Evolutionary conservation across 768 basidiomycete species (phyloP).

Genomic region (Lentinus tigrinus): DNA sequence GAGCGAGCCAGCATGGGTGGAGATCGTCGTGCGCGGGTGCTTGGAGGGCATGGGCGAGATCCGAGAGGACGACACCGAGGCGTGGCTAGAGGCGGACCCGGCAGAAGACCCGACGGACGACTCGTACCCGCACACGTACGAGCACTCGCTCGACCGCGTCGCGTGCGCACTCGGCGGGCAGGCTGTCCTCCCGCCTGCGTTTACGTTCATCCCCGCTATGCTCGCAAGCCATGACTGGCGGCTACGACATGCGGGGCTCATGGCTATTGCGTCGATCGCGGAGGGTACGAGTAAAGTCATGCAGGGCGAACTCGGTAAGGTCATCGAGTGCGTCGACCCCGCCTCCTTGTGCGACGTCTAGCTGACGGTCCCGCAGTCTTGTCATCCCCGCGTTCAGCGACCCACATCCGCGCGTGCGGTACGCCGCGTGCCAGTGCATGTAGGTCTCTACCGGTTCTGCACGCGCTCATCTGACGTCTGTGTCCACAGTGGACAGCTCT

Average conservation of each 20-base stretch:
- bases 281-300: constrained; percentile 84
- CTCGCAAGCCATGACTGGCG: constrained; percentile 82
- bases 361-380: constrained; percentile 42
- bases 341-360: not conserved
- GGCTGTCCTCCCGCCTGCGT: constrained; percentile 73
- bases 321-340: constrained; percentile 62
- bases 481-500: constrained; percentile 71
- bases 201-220: constrained; percentile 83
- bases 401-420: constrained; percentile 68
- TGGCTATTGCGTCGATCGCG: constrained; percentile 83
- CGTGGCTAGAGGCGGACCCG: constrained; percentile 77
- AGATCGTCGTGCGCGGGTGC: constrained; percentile 69
- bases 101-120: constrained; percentile 64
- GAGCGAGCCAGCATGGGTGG: constrained; percentile 69
- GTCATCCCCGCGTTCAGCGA: constrained; percentile 79
- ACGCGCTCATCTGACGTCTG: not conserved
- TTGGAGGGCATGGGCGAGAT: constrained; percentile 82
- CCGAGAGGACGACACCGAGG: constrained; percentile 55
- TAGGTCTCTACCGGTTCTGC: constrained; percentile 35
- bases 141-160: constrained; percentile 79
- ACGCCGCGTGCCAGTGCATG: constrained; percentile 85
- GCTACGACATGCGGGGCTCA: constrained; percentile 78
- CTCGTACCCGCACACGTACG: constrained; percentile 71
- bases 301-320: constrained; percentile 78
- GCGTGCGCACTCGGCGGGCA: constrained; percentile 80